Evolutionary conservation across 2,329 filamentous ascomycete genomes (phyloP), one percentile per base, ranked within the genome.

Genomic region (Pestalotiopsis sp.): DNA sequence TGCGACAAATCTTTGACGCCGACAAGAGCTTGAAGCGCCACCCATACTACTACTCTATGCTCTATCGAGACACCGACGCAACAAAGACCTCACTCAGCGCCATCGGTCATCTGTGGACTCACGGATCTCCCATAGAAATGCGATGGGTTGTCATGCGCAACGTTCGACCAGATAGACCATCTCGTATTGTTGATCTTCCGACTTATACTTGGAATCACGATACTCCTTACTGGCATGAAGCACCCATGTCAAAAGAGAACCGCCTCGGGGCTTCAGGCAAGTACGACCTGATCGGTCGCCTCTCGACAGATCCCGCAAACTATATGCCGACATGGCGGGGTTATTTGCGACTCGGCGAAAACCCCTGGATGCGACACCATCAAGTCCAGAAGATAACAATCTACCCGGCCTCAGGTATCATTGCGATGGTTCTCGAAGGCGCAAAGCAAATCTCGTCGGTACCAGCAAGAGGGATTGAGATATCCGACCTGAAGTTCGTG

Each of bases 151-250:
- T 72, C 11, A 73, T 69, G 69, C 72, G 70, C 20, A 75, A 72
- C 36, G 23, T 68, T 4, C 70, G 71, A 27, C 40, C n/a, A 4
- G 31, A 20, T 4, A 65, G 45, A 7, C 72, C 72, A 4, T 72
- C 74, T 65, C 68, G 81, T 23, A 76, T 88, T 3, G 72, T 78
- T 1, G 81, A 84, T 68, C 74, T 89, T 40, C 87, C 87, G 2
- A 79, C 81, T 0, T 89, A 89, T 69, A 81, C 84, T 2, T 89
- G 87, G 86, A 86, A 88, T 38, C 86, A 88, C 68, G 75, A 78
- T 31, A 85, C 81, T 31, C 77, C 74, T 1, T 87, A 87, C 73
- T 89, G 87, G 86, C 82, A 86, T 69, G 86, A 89, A 69, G 84
- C 84, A 1, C 82, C 84, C 56, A 73, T 85, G 2, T 83, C 83